Percentiles rank a stretch among this genome's conserved stretches.
phyloP scores from a whole-genome alignment of 176 grass and related monocot species.

The Elaeis guineensis region DNA sequence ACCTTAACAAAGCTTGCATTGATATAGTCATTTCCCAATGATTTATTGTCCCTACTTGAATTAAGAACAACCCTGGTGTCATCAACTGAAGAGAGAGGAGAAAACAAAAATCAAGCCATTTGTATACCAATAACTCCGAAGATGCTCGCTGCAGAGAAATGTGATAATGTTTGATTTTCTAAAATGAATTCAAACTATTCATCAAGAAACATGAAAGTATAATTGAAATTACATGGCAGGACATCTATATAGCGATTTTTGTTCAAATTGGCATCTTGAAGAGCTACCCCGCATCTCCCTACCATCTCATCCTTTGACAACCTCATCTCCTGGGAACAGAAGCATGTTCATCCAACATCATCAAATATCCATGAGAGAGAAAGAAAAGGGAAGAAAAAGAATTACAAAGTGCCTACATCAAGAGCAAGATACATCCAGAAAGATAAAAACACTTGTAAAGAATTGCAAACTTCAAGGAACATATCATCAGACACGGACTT shows the following conservation, averaged over 20 bases:
- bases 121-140: not conserved
- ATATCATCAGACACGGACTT: too few species aligned
- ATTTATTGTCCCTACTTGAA: conserved; percentile 13
- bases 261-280: conserved; percentile 36
- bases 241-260: conserved; percentile 89
- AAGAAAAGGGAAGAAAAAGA: too few species aligned
- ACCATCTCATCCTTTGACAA: conserved; percentile 29
- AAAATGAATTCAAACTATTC: not conserved
- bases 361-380: too few species aligned
- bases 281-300: conserved; percentile 43
- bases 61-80: conserved; percentile 35
- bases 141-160: conserved; percentile 1
- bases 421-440: too few species aligned
- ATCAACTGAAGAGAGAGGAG: conserved; percentile 39
- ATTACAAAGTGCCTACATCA: too few species aligned
- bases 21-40: conserved; percentile 50
- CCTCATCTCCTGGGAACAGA: conserved; percentile 28
- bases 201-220: conserved; percentile 9
- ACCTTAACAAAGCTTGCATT: conserved; percentile 89
- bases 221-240: conserved; percentile 52
- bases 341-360: not conserved
- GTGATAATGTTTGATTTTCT: too few species aligned
- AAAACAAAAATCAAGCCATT: conserved; percentile 11
- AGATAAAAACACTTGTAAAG: too few species aligned
- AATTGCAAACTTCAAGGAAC: too few species aligned